Base-by-base conservation (phyloP, 2,329 filamentous ascomycete species). In the Didymosphaeria variabile region DNA sequence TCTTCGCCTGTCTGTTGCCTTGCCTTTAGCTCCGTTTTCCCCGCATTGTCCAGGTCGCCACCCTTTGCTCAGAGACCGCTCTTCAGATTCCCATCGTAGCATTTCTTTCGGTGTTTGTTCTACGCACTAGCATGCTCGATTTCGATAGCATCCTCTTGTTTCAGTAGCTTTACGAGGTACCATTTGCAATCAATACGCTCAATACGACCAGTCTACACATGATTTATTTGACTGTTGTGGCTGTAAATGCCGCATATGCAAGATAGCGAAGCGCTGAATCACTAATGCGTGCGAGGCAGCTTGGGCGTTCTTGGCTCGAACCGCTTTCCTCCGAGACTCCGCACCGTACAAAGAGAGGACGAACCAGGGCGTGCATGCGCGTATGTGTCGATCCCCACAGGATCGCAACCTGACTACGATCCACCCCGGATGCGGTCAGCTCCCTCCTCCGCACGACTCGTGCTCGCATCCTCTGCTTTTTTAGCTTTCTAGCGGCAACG, bases 341-440 rank as follows among this genome's bases (percentile, higher is more conserved):
- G 55, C 58, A 47, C 31, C 29, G 44, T 32, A 50, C 42, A n/a
- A 57, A 69, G 73, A 51, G 57, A 68, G 38, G 67, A 66, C 57
- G 76, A 79, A 62, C 62, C 56, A 59, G 29, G 21, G 55, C 17
- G 31, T 38, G 19, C 32, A 2, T 17, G 19, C 4, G 49, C 51
- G 29, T 49, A 46, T 23, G 32, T 29, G 19, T 49, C n/a, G 23
- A 52, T 46, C 31, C 52, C 59, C 59, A 23, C 50, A 17, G 2
- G 13, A 17, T 15, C 15, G 36, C 36, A 29, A 23, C 51, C 49
- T 57, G 57, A 66, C 58, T 67, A 54, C 55, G 45, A 23, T 21
- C 17, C 9, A 40, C 57, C 52, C 52, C 51, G 42, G 58, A 57
- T 54, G 21, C 12, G 23, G 40, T 53, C 17, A 32, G 10, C 31